Evolutionary conservation across 106 monocot genomes (phyloP).

Genomic region (Dioscorea zingiberensis): DNA sequence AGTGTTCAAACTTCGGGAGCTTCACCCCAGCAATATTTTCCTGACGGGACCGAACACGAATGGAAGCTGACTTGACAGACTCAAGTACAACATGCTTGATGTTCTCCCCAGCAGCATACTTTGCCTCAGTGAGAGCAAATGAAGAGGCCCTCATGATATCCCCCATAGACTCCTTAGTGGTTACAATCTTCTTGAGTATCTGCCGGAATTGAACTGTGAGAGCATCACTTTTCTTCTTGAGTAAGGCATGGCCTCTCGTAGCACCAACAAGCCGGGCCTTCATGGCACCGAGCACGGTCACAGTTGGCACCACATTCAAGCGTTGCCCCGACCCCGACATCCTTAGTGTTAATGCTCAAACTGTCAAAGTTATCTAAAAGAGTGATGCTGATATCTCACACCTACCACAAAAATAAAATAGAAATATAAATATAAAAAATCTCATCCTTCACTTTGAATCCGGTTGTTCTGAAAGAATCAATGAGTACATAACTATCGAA

Average conservation of each 20-base stretch:
- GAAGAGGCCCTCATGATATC: constrained; percentile 83
- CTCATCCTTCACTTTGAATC: too few relatives aligned
- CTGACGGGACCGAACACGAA: constrained; percentile 76
- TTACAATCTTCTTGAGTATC: constrained; percentile 87
- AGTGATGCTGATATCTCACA: too few relatives aligned
- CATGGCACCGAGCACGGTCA: constrained; percentile 91
- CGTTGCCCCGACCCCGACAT: constrained; percentile 86
- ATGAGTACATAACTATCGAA: too few relatives aligned
- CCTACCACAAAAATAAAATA: too few relatives aligned
- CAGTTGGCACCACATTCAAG: constrained; percentile 91
- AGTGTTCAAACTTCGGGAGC: constrained; percentile 89
- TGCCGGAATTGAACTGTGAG: constrained; percentile 84
- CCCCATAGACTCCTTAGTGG: constrained; percentile 93
- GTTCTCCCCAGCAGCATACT: constrained; percentile 85
- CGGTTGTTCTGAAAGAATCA: too few relatives aligned
- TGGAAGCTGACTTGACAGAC: constrained; percentile 57
- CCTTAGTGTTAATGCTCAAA: background rate
- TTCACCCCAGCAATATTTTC: constrained; percentile 90
- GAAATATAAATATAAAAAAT: too few relatives aligned
- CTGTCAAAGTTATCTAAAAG: too few relatives aligned
- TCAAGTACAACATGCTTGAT: constrained; percentile 68
- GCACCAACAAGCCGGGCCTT: constrained; percentile 87
- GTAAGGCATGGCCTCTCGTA: constrained; percentile 89
- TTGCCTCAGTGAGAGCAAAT: constrained; percentile 92
- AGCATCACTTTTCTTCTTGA: constrained; percentile 96